Conservation (phyloP, 306 rosid species). For the Luffa aegyptiaca region DNA sequence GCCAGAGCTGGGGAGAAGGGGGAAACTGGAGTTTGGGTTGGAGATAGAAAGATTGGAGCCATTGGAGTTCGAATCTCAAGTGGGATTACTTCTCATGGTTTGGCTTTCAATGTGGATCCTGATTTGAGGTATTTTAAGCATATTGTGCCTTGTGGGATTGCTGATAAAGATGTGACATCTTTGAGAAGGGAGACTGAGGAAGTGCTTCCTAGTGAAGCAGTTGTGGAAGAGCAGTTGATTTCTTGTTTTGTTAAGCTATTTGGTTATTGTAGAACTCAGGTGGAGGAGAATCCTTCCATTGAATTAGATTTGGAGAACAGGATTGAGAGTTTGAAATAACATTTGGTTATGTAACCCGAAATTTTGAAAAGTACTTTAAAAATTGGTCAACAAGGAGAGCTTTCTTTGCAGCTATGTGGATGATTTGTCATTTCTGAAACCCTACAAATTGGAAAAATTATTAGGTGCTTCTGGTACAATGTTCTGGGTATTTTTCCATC, state of each 20-base stretch:
- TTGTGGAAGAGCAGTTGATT: slow-evolving; percentile 56
- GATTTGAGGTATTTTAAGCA: slow-evolving; percentile 65
- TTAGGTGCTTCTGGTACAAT: too few relatives aligned
- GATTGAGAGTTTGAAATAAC: background rate
- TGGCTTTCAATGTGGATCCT: slow-evolving; percentile 86
- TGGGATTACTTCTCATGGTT: slow-evolving; percentile 80
- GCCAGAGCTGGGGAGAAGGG: slow-evolving; percentile 52
- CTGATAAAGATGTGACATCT: slow-evolving; percentile 73
- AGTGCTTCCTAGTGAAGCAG: slow-evolving; percentile 47
- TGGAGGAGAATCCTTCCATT: slow-evolving; percentile 44
- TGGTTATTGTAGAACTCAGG: slow-evolving; percentile 43
- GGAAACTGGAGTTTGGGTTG: slow-evolving; percentile 89
- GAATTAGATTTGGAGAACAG: background rate
- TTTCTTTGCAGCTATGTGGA: too few relatives aligned
- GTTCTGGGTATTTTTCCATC: too few relatives aligned
- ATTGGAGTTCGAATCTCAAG: slow-evolving; percentile 65
- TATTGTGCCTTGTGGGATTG: slow-evolving; percentile 85
- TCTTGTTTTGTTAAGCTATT: slow-evolving; percentile 64
- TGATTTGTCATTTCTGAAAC: too few relatives aligned
- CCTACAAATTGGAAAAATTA: too few relatives aligned
- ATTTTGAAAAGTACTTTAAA: too few relatives aligned
- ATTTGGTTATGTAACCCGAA: too few relatives aligned
- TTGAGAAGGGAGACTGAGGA: slow-evolving; percentile 51
- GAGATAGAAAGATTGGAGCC: slow-evolving; percentile 84
- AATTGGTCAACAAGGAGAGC: too few relatives aligned